Conservation (phyloP, 1,284 basidiomycete genomes). For the Boletus mariae region DNA sequence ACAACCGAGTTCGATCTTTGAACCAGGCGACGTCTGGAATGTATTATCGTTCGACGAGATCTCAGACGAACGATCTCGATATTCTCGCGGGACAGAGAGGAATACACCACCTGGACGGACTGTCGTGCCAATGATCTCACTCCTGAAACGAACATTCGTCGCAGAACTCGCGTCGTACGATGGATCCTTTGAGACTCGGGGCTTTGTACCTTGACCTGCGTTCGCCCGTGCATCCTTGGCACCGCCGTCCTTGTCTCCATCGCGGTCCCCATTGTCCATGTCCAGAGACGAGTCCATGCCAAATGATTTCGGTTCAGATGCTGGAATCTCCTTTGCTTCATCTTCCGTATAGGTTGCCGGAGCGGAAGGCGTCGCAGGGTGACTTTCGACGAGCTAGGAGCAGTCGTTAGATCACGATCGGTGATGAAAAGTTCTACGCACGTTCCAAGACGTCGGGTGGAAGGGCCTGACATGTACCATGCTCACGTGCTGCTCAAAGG, state of each 20-base stretch:
- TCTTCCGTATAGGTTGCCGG: constrained; percentile 24
- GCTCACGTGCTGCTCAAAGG: constrained; percentile 12
- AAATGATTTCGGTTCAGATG: background rate
- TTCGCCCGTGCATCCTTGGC: background rate
- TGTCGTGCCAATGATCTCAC: constrained; percentile 11
- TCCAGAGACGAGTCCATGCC: constrained; percentile 17
- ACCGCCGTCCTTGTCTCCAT: background rate
- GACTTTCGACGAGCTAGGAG: constrained; percentile 16
- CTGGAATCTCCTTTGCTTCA: constrained; percentile 8
- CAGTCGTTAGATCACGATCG: background rate
- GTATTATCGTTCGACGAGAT: background rate
- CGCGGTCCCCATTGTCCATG: background rate
- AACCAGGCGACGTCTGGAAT: background rate
- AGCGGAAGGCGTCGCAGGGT: constrained; percentile 16
- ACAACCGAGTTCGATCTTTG: background rate
- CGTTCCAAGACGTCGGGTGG: constrained; percentile 26
- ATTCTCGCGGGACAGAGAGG: background rate
- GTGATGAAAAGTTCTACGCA: background rate
- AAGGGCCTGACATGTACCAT: constrained; percentile 23
- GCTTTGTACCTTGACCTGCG: background rate
- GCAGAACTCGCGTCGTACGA: constrained; percentile 20
- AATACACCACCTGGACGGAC: background rate
- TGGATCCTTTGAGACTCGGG: background rate
- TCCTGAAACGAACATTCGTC: constrained; percentile 12
- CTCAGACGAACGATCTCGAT: background rate